A percentile compares a stretch with the other conserved stretches of the same genome.
phyloP scores from a whole-genome alignment of 1,284 basidiomycete species.

The Chalciporus sp. region DNA sequence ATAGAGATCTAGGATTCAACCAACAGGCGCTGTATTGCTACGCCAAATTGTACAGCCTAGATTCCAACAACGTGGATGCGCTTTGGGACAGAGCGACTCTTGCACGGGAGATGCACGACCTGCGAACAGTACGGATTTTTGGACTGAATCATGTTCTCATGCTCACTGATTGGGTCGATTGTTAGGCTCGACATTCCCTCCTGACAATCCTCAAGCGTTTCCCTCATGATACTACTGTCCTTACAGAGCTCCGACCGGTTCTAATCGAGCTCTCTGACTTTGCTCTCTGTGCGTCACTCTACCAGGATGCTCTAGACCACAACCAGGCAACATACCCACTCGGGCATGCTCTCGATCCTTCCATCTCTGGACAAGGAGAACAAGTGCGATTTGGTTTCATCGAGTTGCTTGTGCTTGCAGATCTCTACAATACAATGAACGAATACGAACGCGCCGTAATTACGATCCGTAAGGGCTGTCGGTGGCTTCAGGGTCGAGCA shows the following conservation, averaged over 20 bases:
- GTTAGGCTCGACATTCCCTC: conserved; percentile 75
- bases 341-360: conserved; percentile 60
- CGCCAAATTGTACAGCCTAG: conserved; percentile 78
- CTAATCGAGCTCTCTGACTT: conserved; percentile 63
- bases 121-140: conserved; percentile 54
- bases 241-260: conserved; percentile 71
- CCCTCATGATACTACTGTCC: conserved; percentile 80
- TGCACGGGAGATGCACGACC: conserved; percentile 75
- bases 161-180: not conserved
- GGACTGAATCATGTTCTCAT: not conserved
- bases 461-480: conserved; percentile 73
- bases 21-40: conserved; percentile 94
- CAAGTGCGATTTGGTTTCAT: conserved; percentile 55
- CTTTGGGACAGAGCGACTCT: conserved; percentile 91
- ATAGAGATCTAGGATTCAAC: conserved; percentile 67
- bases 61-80: conserved; percentile 81
- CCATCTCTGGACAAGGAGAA: conserved; percentile 44
- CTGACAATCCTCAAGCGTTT: conserved; percentile 73
- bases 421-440: conserved; percentile 76
- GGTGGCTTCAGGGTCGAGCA: conserved; percentile 89
- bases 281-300: conserved; percentile 48
- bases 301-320: conserved; percentile 46
- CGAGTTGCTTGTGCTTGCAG: conserved; percentile 78
- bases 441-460: conserved; percentile 72
- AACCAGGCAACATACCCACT: conserved; percentile 43